Conservation (phyloP, 768 basidiomycete genomes). For the Lentinula lateritia region DNA sequence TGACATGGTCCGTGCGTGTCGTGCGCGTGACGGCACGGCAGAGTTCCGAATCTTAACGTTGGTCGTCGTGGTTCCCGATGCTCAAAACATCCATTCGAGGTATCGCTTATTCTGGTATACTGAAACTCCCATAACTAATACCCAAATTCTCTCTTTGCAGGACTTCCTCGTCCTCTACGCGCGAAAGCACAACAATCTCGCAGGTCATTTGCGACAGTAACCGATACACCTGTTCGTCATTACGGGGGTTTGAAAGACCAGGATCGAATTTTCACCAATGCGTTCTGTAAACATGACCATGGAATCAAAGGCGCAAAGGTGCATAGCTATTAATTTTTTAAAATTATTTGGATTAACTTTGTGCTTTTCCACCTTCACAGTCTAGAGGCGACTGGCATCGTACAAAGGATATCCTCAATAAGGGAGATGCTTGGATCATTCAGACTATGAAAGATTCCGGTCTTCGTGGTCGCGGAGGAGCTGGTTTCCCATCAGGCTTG, state of each 20-base stretch:
- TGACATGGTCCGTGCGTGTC: background rate
- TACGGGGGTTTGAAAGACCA: slow-evolving; percentile 96
- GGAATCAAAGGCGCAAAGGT: slow-evolving; percentile 91
- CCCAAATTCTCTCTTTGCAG: background rate
- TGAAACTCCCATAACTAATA: too few relatives aligned
- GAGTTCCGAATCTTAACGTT: background rate
- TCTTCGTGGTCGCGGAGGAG: slow-evolving; percentile 91
- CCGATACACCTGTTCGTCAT: slow-evolving; percentile 71
- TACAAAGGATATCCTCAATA: slow-evolving; percentile 92
- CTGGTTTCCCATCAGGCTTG: slow-evolving; percentile 93
- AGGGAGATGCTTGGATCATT: slow-evolving; percentile 97
- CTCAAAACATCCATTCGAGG: background rate
- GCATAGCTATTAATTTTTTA: background rate
- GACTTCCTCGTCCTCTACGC: slow-evolving; percentile 2
- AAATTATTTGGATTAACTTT: background rate
- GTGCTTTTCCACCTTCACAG: slow-evolving; percentile 27
- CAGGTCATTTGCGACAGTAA: slow-evolving; percentile 65
- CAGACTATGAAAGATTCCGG: slow-evolving; percentile 95
- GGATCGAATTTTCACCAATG: slow-evolving; percentile 91
- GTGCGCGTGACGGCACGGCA: too few relatives aligned
- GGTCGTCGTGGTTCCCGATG: background rate
- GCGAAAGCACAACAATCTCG: background rate
- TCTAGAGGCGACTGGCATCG: slow-evolving; percentile 96
- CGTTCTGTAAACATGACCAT: slow-evolving; percentile 83
- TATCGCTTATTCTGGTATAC: background rate